Base-by-base conservation (phyloP, 1,284 basidiomycete species). In the Moesziomyces antarcticus region DNA sequence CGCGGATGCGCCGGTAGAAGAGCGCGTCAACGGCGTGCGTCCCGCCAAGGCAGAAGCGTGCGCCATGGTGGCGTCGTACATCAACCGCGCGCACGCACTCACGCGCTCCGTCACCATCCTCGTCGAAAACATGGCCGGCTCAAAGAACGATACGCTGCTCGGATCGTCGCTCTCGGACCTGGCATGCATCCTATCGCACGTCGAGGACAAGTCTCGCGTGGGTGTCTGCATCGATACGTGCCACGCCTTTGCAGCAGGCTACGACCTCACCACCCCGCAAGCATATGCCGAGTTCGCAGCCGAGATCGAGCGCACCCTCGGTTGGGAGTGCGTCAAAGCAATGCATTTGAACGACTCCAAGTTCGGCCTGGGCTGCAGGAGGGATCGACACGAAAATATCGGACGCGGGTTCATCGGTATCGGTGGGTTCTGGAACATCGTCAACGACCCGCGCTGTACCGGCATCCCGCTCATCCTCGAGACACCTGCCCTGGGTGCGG, bases 261-360 rank as follows among this genome's bases (percentile, higher is more conserved):
- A 94, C 80, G 92, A 94, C 80, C 88, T 94, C 40, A 87, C 91
- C 20, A 91, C 90, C 0, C 75, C 80, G 7, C 81, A 82, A n/a
- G 62, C 81, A 0, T 85, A 85, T 66, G 69, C 75, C 5, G 73
- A 71, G 10, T 85, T 84, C 22, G 82, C 92, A 82, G 67, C 85
- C 11, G 85, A 88, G 54, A 93, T 94, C 73, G 89, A 92, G 45
- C 77, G 86, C 20, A 86, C 88, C 52, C 87, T 95, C 7, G 92
- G 93, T 1, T 80, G 91, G 33, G 82, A 87, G 14, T 93, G 92
- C 79, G 88, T 94, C 16, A 87, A 89, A 6, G 75, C 66, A 0
- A 90, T 94, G 87, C 93, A 95, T 81, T 81, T 94, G 55, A 95
- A 95, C 83, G 93, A 94, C 81, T 92, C 91, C 5, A 92, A 92